phyloP scores from a whole-genome alignment of 768 basidiomycete genomes.

The Amanita jacksonii region DNA sequence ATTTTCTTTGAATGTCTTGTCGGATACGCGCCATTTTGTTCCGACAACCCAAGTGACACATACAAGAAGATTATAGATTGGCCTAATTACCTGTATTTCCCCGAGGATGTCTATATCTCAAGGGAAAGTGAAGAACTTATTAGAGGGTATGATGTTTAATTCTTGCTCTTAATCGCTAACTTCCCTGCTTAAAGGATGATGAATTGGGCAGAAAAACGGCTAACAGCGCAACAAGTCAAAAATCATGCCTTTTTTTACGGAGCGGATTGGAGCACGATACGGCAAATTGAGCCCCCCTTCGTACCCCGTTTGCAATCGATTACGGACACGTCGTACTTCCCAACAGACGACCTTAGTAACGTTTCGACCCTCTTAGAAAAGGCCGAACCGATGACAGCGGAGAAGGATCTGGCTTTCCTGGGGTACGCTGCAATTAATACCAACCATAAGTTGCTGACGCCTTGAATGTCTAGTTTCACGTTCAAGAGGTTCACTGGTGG shows the following conservation, averaged over 20 bases:
- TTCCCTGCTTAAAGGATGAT: conserved; percentile 54
- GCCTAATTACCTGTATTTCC: conserved; percentile 85
- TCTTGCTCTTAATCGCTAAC: not conserved
- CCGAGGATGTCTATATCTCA: conserved; percentile 91
- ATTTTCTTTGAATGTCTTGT: conserved; percentile 99
- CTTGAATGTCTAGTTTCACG: conserved; percentile 52
- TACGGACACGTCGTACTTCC: conserved; percentile 95
- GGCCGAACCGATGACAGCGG: conserved; percentile 53
- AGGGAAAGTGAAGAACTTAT: conserved; percentile 89
- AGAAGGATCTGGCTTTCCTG: conserved; percentile 61
- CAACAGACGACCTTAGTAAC: conserved; percentile 82
- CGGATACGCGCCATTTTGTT: conserved; percentile 96
- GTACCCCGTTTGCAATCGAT: conserved; percentile 88
- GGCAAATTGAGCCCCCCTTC: conserved; percentile 92
- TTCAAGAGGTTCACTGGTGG: conserved; percentile 66
- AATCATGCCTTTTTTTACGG: conserved; percentile 91
- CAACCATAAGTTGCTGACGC: not conserved
- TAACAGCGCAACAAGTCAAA: conserved; percentile 83
- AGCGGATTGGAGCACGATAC: conserved; percentile 87
- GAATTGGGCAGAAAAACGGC: conserved; percentile 66
- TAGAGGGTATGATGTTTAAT: conserved; percentile 44
- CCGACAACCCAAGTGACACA: conserved; percentile 93
- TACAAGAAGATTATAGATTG: conserved; percentile 99
- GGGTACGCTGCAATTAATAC: conserved; percentile 30
- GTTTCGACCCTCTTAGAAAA: conserved; percentile 49